Conservation (phyloP, 2,329 filamentous ascomycete species). For the Rhytidhysteron rufulum region DNA sequence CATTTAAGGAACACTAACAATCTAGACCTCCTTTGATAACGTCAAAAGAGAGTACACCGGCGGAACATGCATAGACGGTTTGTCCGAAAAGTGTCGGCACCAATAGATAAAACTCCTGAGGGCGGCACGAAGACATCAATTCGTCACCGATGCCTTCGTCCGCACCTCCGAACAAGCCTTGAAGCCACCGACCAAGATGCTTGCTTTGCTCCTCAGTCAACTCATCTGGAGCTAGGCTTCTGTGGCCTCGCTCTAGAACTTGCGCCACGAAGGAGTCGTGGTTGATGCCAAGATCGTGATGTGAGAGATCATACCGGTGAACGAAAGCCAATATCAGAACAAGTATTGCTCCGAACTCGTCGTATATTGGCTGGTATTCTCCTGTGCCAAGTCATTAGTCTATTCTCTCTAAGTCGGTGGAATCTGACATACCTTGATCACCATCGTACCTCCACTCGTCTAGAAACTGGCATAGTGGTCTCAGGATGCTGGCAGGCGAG, state of each 20-base stretch:
- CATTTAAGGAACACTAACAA: conserved; percentile 48
- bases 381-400: conserved; percentile 39
- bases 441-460: conserved; percentile 80
- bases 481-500: conserved; percentile 64
- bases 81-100: conserved; percentile 74
- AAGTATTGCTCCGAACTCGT: conserved; percentile 76
- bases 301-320: conserved; percentile 67
- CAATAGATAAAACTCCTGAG: conserved; percentile 77
- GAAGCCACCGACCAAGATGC: conserved; percentile 71
- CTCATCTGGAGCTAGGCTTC: conserved; percentile 56
- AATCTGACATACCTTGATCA: conserved; percentile 55
- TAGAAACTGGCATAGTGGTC: conserved; percentile 69
- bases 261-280: conserved; percentile 66
- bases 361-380: conserved; percentile 81
- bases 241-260: conserved; percentile 58
- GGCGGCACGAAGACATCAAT: conserved; percentile 74
- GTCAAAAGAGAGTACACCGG: conserved; percentile 63
- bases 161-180: conserved; percentile 64
- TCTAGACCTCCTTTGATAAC: conserved; percentile 71
- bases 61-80: conserved; percentile 66
- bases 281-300: conserved; percentile 61
- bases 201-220: conserved; percentile 62
- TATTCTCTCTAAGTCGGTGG: background rate
- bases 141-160: conserved; percentile 75
- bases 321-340: conserved; percentile 70